Evolutionary conservation across 805 yeast species (phyloP), one percentile per base, ranked within the genome.

Genomic region (Jamesozyma gamospora): DNA sequence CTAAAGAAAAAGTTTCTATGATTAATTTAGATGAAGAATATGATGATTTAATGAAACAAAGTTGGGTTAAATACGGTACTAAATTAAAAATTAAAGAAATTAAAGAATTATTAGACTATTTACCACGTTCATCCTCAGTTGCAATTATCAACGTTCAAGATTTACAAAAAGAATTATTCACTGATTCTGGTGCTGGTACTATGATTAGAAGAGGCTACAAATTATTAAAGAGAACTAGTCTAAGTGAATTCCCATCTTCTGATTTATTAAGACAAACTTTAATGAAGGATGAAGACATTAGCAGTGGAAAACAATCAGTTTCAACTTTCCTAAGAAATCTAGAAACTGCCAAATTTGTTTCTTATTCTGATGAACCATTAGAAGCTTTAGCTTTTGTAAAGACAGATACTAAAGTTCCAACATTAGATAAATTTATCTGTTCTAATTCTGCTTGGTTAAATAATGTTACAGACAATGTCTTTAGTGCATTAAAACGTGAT

Each of bases 141-240:
- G 98, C 99, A 33, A 92, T 92, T 60, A 92, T 92, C 53, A 84
- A 90, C 50, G 96, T 92, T 34, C 76, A 84, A 53, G 96, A 92
- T 60, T 73, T 92, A 56, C 97, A 92, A 67, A 92, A 90, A 62
- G 99, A 92, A 65, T 75, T 92, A 56, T 92, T 92, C 67, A 92
- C 99, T 31, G 98, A 92, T 63, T 82, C 95, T 14, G 99, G 99
- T 64, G 99, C 98, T 25, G 99, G 99, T 58, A 92, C 99, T 34
- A 72, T 92, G 69, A 87, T 92, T 54, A 82, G 98, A 74, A 79
- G 98, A 64, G 99, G 99, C 46, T 85, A 90, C 68, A 86, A 85
- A 66, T 72, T 92, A 49, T 62, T 81, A 42, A 79, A 77, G 54
- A 77, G 86, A 60, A 72, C 75, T 53, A 74, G 82, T 17, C 66